A percentile compares a stretch with the other conserved stretches of the same genome.
Evolutionary conservation across 2,329 filamentous ascomycete genomes (phyloP).

Genomic region (Penicillium rolfsii): DNA sequence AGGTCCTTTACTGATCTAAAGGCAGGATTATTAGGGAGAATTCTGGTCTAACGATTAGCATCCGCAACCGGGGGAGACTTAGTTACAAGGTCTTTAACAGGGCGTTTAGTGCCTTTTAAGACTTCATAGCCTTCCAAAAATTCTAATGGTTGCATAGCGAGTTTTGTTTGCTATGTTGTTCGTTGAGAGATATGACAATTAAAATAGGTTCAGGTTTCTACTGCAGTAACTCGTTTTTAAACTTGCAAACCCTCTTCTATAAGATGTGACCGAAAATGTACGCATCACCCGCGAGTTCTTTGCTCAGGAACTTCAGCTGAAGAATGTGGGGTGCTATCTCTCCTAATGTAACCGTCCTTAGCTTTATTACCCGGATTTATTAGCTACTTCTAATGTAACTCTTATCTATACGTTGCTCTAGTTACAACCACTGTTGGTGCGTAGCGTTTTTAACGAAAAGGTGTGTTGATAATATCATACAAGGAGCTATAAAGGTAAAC

Average conservation of each 20-base stretch:
- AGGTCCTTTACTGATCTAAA: not conserved
- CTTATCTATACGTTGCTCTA: constrained; percentile 1
- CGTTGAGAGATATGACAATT: constrained; percentile 1
- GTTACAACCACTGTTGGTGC: constrained; percentile 2
- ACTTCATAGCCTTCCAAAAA: constrained; percentile 1
- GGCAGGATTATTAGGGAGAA: not conserved
- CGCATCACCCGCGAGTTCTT: constrained; percentile 1
- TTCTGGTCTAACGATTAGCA: not conserved
- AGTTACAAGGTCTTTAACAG: constrained; percentile 2
- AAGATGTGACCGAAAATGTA: constrained; percentile 1
- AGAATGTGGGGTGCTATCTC: constrained; percentile 3
- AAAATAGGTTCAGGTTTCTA: not conserved
- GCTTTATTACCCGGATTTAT: constrained; percentile 1
- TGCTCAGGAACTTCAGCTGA: constrained; percentile 2
- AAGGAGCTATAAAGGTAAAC: not conserved
- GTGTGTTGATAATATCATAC: constrained; percentile 2
- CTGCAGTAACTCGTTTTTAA: constrained; percentile 1
- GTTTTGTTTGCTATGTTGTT: not conserved
- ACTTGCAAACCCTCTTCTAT: not conserved
- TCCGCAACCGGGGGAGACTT: not conserved
- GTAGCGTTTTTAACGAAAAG: not conserved
- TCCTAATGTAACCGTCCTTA: constrained; percentile 1
- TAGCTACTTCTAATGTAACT: constrained; percentile 2
- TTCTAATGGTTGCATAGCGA: constrained; percentile 1
- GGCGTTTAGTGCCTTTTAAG: not conserved